A percentile compares a stretch with the other conserved stretches of the same genome.
Conservation (phyloP, 352 stramenopile species). For the Phytophthora brassicae region DNA sequence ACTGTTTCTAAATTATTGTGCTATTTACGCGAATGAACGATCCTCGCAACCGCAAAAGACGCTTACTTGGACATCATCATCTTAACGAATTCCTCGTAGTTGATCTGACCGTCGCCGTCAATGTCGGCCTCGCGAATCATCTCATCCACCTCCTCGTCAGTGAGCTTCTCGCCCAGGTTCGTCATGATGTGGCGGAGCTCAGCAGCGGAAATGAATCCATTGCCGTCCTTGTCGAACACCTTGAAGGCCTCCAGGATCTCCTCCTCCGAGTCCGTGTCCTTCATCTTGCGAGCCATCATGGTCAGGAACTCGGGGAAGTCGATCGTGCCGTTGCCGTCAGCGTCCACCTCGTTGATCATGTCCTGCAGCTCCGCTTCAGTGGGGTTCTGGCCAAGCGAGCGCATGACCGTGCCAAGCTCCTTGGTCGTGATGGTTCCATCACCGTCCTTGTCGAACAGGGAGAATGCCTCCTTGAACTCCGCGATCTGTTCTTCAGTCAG, state of each 20-base stretch:
- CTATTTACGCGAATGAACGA: too few species aligned
- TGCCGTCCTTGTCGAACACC: conserved; percentile 98
- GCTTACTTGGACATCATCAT: conserved; percentile 99
- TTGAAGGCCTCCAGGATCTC: conserved; percentile 99
- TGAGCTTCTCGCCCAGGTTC: conserved; percentile 98
- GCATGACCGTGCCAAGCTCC: conserved; percentile 98
- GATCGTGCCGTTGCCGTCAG: conserved; percentile 99
- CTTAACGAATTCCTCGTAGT: conserved; percentile 99
- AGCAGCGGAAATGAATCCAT: conserved; percentile 98
- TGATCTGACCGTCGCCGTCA: conserved; percentile 98
- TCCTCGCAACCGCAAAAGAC: too few species aligned
- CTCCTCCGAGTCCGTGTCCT: conserved; percentile 98
- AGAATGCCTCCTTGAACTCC: conserved; percentile 99
- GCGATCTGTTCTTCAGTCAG: conserved; percentile 97
- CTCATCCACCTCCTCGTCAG: conserved; percentile 98
- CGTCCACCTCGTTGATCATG: conserved; percentile 99
- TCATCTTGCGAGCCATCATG: conserved; percentile 99
- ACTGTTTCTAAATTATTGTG: too few species aligned
- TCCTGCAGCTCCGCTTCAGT: conserved; percentile 97
- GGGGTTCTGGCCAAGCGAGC: conserved; percentile 97
- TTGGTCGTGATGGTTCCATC: conserved; percentile 99
- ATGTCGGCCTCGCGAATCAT: conserved; percentile 99
- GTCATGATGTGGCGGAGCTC: conserved; percentile 99
- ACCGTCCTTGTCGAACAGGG: conserved; percentile 99
- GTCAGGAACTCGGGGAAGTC: conserved; percentile 99